Evolutionary conservation across 495 filamentous ascomycete species (phyloP).

Genomic region (Halenospora varia): DNA sequence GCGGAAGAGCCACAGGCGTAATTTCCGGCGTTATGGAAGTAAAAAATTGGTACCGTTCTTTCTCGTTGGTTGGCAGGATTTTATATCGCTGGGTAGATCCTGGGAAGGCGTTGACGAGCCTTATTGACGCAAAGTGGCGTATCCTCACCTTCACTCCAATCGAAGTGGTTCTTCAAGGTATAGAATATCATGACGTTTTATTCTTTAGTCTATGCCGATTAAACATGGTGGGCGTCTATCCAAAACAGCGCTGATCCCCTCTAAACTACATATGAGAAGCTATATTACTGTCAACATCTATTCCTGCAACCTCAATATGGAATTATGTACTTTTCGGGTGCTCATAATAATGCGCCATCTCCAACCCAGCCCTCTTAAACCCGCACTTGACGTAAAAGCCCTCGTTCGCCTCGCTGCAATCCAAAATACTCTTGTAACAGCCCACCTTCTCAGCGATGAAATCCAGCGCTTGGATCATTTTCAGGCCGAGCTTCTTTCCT

Average conservation of each 20-base stretch:
- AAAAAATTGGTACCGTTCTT: too few relatives aligned
- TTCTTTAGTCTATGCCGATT: too few relatives aligned
- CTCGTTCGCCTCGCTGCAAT: neutral
- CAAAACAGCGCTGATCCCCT: neutral
- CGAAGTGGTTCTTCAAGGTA: too few relatives aligned
- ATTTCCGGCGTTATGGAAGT: too few relatives aligned
- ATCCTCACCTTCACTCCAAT: too few relatives aligned
- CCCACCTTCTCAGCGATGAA: neutral
- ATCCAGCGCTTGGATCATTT: neutral
- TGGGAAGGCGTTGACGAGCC: too few relatives aligned
- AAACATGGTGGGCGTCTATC: neutral
- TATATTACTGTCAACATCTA: constrained; percentile 24
- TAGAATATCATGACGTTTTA: too few relatives aligned
- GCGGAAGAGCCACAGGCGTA: too few relatives aligned
- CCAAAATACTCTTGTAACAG: neutral
- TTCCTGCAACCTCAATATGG: neutral
- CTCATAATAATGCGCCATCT: neutral
- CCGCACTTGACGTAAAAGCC: neutral
- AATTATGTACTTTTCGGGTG: constrained; percentile 15
- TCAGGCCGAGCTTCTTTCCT: neutral
- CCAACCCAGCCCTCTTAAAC: neutral
- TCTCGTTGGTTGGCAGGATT: too few relatives aligned
- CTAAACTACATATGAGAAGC: constrained; percentile 14
- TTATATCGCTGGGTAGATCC: too few relatives aligned
- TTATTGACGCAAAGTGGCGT: too few relatives aligned